Conservation (phyloP, 2,329 filamentous ascomycete genomes). For the Sporothrix pallida region DNA sequence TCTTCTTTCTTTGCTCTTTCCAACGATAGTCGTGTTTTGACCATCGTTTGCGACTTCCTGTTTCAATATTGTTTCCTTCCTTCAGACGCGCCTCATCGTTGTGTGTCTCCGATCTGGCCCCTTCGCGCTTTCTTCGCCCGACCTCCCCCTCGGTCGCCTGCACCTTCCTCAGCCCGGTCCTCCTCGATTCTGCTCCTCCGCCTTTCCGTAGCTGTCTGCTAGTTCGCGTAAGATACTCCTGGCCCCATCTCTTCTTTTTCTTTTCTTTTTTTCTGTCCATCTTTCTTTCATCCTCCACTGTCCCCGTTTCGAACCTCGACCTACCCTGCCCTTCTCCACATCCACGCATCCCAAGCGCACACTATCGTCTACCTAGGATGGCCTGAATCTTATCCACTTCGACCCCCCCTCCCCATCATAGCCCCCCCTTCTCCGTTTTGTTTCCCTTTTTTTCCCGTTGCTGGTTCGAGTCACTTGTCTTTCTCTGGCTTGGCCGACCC, state of each 20-base stretch:
- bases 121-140: slow-evolving; percentile 26
- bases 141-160: slow-evolving; percentile 14
- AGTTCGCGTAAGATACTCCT: slow-evolving; percentile 30
- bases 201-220: slow-evolving; percentile 26
- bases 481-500: slow-evolving; percentile 2
- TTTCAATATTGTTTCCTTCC: not conserved
- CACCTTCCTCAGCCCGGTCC: slow-evolving; percentile 26
- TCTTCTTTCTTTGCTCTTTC: slow-evolving; percentile 18
- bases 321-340: slow-evolving; percentile 25
- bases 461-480: slow-evolving; percentile 23
- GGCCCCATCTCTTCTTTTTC: not conserved
- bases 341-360: slow-evolving; percentile 25
- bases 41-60: not conserved
- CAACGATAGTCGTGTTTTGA: not conserved
- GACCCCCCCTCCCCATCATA: slow-evolving; percentile 22
- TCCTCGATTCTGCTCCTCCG: slow-evolving; percentile 16
- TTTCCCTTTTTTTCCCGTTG: slow-evolving; percentile 29
- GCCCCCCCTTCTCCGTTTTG: slow-evolving; percentile 10
- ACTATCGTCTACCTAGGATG: slow-evolving; percentile 24
- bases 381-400: slow-evolving; percentile 21
- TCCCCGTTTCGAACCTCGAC: slow-evolving; percentile 8
- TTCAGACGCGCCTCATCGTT: slow-evolving; percentile 14
- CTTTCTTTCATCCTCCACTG: slow-evolving; percentile 2
- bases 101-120: slow-evolving; percentile 10
- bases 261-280: slow-evolving; percentile 11